Evolutionary conservation across 306 rosid species (phyloP).

Genomic region (Rubus idaeus): DNA sequence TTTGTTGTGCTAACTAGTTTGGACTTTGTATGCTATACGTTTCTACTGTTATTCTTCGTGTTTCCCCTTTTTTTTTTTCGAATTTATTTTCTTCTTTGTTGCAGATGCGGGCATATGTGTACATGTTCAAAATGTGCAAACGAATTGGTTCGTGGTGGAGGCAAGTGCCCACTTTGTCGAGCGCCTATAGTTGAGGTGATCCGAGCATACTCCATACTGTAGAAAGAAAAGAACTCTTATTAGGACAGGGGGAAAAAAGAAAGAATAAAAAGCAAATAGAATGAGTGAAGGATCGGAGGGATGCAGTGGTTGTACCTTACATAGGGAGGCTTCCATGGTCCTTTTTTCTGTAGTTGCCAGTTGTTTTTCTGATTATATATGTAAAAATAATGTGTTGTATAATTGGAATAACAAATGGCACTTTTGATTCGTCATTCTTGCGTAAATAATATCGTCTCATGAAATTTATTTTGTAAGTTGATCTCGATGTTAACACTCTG

Average conservation of each 20-base stretch:
- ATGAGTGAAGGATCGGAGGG: constrained; percentile 33
- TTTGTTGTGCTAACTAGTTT: not conserved
- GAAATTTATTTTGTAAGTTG: constrained; percentile 32
- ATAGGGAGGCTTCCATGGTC: constrained; percentile 44
- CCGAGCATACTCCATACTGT: constrained; percentile 97
- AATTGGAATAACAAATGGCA: constrained; percentile 72
- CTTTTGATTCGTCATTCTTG: constrained; percentile 79
- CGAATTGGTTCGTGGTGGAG: constrained; percentile 92
- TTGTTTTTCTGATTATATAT: constrained; percentile 71
- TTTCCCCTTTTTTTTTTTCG: not conserved
- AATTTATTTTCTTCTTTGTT: constrained; percentile 2
- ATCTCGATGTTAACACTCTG: too few relatives aligned
- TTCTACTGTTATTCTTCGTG: constrained; percentile 7
- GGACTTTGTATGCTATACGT: not conserved
- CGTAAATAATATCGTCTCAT: constrained; percentile 63
- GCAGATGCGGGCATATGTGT: constrained; percentile 99
- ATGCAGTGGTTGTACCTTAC: constrained; percentile 31
- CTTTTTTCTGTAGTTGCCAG: constrained; percentile 51
- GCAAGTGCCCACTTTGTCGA: constrained; percentile 99
- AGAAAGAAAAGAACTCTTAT: constrained; percentile 58
- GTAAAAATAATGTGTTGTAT: constrained; percentile 51
- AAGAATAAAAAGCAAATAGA: constrained; percentile 11
- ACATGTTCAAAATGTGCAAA: constrained; percentile 98
- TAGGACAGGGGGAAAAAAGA: constrained; percentile 26
- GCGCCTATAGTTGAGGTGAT: constrained; percentile 98